Conservation (phyloP, 371 early-diverging fungal genomes). For the Mortierella sp. region DNA sequence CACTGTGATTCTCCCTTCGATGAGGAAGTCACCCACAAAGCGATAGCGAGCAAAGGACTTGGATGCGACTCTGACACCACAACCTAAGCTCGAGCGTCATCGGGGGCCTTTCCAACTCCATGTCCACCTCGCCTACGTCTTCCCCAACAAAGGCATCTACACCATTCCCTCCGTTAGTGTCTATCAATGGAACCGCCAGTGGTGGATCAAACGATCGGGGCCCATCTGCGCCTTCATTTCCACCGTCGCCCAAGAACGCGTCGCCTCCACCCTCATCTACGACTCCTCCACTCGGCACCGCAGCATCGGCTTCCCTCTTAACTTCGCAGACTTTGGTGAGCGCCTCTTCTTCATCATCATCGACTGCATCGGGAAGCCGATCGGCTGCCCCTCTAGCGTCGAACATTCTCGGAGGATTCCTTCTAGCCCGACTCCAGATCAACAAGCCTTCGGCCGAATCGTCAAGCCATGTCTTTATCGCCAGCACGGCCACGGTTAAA, state of each 20-base stretch:
- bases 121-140: slow-evolving; percentile 15
- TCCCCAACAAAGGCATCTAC: slow-evolving; percentile 13
- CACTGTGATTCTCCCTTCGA: not conserved
- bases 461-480: not conserved
- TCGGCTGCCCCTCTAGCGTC: not conserved
- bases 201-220: not conserved
- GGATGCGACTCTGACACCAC: not conserved
- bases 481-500: not conserved
- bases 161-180: slow-evolving; percentile 32
- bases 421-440: not conserved
- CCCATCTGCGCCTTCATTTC: not conserved
- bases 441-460: not conserved
- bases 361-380: not conserved
- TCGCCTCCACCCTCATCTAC: not conserved
- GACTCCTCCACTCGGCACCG: not conserved
- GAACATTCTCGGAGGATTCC: not conserved
- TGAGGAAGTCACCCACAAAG: not conserved
- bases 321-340: not conserved
- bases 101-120: slow-evolving; percentile 14
- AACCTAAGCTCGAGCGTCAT: not conserved
- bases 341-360: not conserved
- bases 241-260: not conserved
- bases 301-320: not conserved
- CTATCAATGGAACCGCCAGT: slow-evolving; percentile 14
- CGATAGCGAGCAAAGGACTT: not conserved